phyloP scores from a whole-genome alignment of 805 yeast species.

The Dipodascus geniculatus region DNA sequence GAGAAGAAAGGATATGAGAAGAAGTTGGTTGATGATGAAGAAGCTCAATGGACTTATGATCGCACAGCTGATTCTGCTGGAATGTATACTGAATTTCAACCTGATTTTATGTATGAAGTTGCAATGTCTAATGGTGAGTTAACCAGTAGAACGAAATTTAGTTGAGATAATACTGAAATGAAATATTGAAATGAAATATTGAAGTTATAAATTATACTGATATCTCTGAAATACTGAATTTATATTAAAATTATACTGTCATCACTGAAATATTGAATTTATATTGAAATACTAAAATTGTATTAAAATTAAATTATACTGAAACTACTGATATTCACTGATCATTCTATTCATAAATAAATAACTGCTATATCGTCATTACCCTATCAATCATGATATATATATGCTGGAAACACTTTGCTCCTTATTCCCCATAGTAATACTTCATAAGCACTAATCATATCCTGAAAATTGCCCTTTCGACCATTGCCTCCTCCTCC shows the following conservation, averaged over 20 bases:
- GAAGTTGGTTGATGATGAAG: slow-evolving; percentile 42
- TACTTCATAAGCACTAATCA: background rate
- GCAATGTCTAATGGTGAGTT: slow-evolving; percentile 11
- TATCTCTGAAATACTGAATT: no score
- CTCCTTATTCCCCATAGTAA: background rate
- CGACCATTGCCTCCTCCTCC: background rate
- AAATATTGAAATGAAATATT: no score
- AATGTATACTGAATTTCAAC: slow-evolving; percentile 62
- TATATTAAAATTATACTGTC: no score
- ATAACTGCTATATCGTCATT: background rate
- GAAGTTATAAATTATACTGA: no score
- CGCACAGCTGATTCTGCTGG: slow-evolving; percentile 55
- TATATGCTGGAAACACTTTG: background rate
- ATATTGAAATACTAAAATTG: no score
- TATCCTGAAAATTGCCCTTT: background rate
- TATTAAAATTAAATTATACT: no score
- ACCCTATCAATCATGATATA: background rate
- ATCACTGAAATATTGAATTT: no score
- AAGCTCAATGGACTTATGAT: slow-evolving; percentile 53
- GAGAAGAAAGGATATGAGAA: slow-evolving; percentile 32
- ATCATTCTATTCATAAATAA: no score
- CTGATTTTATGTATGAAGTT: slow-evolving; percentile 46
- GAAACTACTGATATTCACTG: background rate
- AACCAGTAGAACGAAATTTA: background rate
- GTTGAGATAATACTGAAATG: no score